Percentiles rank a stretch among this genome's conserved stretches.
phyloP scores from a whole-genome alignment of 768 basidiomycete species.

The Lactarius pseudohatsudake region DNA sequence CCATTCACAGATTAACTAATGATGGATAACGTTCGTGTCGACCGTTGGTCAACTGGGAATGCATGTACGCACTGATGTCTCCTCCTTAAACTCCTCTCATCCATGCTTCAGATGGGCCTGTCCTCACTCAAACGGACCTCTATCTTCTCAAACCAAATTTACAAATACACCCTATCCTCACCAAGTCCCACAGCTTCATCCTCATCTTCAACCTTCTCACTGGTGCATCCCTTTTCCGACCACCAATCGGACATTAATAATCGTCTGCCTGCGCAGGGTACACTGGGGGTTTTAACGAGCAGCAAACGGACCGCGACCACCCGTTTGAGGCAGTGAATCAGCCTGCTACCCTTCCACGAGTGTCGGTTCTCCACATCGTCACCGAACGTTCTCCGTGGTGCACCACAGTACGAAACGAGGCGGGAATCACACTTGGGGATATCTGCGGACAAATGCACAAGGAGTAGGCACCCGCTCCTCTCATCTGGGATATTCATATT shows the following conservation, averaged over 20 bases:
- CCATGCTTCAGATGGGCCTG: constrained; percentile 63
- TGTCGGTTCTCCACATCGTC: constrained; percentile 39
- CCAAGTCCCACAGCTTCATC: constrained; percentile 49
- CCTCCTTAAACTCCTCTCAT: not conserved
- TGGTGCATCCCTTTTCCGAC: constrained; percentile 42
- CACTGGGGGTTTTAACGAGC: constrained; percentile 60
- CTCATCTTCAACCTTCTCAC: constrained; percentile 71
- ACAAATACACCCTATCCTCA: constrained; percentile 72
- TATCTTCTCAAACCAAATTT: constrained; percentile 72
- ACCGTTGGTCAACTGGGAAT: constrained; percentile 25
- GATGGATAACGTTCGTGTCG: constrained; percentile 28
- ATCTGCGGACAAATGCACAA: constrained; percentile 71
- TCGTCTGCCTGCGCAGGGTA: constrained; percentile 43
- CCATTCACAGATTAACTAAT: not conserved
- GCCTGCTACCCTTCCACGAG: constrained; percentile 42
- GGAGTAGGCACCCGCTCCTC: constrained; percentile 51
- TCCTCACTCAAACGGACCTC: constrained; percentile 76
- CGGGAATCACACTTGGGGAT: constrained; percentile 74
- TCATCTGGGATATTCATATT: not conserved
- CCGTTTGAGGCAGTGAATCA: constrained; percentile 45
- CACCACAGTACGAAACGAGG: constrained; percentile 66
- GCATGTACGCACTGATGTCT: constrained; percentile 20
- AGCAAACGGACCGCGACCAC: constrained; percentile 58
- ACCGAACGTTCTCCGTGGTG: constrained; percentile 71
- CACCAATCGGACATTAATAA: not conserved